Conservation (phyloP, 148 eudicot genomes). For the Rhododendron mucronatum region DNA sequence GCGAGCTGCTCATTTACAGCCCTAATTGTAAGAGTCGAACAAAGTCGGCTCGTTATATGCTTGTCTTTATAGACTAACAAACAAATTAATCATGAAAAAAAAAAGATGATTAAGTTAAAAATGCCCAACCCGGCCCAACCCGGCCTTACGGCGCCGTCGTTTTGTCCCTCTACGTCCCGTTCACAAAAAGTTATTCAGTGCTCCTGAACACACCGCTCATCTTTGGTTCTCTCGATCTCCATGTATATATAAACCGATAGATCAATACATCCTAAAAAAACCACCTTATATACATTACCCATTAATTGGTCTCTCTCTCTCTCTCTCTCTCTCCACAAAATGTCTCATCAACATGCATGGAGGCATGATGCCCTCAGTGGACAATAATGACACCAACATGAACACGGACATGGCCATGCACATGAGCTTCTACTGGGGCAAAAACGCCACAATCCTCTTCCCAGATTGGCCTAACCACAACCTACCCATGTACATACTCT, state of each 20-base stretch:
- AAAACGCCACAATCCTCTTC: constrained; percentile 26
- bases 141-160: not conserved
- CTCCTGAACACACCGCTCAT: not conserved
- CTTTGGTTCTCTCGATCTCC: not conserved
- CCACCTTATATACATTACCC: not conserved
- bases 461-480: constrained; percentile 32
- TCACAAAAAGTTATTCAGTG: not conserved
- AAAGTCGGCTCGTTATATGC: not conserved
- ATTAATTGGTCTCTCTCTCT: not conserved
- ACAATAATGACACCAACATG: constrained; percentile 9
- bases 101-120: not conserved
- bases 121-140: not conserved
- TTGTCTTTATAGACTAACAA: no score
- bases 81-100: no score
- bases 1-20: no score
- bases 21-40: no score
- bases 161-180: not conserved
- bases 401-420: constrained; percentile 1
- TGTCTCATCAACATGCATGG: constrained; percentile 19
- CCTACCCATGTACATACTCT: constrained; percentile 29
- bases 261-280: not conserved
- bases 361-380: constrained; percentile 15
- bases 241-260: not conserved
- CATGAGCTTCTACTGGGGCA: constrained; percentile 44
- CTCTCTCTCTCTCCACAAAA: not conserved